phyloP scores from a whole-genome alignment of 352 stramenopile species.

The Phytopythium aichiense region DNA sequence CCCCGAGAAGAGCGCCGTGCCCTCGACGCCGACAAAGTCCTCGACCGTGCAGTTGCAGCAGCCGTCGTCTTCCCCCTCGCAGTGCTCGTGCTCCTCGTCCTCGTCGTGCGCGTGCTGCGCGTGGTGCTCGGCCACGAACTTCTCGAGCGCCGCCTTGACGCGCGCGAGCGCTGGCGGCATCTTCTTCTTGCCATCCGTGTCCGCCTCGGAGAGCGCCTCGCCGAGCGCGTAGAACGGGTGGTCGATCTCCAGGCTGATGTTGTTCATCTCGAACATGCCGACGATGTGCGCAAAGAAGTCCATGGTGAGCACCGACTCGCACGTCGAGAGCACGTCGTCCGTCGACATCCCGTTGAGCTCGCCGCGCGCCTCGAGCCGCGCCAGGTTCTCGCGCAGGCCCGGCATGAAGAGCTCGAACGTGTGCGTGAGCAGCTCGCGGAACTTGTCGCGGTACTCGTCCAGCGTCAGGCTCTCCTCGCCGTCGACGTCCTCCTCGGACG shows the following conservation, averaged over 20 bases:
- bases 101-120: conserved; percentile 32
- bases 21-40: conserved; percentile 93
- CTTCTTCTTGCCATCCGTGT: conserved; percentile 55
- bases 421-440: conserved; percentile 54
- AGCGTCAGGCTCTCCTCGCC: conserved; percentile 55
- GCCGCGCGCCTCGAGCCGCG: conserved; percentile 32
- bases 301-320: conserved; percentile 49
- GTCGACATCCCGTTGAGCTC: conserved; percentile 55
- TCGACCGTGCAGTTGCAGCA: conserved; percentile 49
- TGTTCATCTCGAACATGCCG: conserved; percentile 97
- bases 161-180: conserved; percentile 55
- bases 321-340: conserved; percentile 45
- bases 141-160: conserved; percentile 62
- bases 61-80: conserved; percentile 38
- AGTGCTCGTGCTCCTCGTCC: conserved; percentile 23
- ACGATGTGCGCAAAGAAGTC: conserved; percentile 89
- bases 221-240: conserved; percentile 75
- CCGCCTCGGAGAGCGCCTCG: conserved; percentile 53
- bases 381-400: conserved; percentile 55
- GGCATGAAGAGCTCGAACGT: conserved; percentile 51
- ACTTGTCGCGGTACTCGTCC: conserved; percentile 60
- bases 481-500: conserved; percentile 56
- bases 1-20: conserved; percentile 90
- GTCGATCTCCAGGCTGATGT: conserved; percentile 91
- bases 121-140: conserved; percentile 62